These are phyloP conservation scores for Neopestalotiopsis clavispora DNA, from an alignment of 2,329 filamentous ascomycete species.

Conservation along the genomic window DNA sequence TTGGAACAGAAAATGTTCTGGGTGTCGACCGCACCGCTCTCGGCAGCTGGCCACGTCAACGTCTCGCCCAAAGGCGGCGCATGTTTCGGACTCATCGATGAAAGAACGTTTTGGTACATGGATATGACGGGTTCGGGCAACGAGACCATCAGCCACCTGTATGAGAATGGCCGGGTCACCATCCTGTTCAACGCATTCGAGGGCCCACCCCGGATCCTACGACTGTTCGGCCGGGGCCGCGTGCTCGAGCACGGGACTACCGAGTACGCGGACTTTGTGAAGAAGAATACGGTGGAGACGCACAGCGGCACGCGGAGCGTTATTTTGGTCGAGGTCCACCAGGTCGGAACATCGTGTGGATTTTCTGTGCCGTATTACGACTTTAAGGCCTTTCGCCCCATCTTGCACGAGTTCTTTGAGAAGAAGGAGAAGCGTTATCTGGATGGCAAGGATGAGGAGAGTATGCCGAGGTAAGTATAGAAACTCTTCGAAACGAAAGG, in stretches of 20 bases:
- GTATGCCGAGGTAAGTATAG: slow-evolving; percentile 35
- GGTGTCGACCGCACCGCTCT: slow-evolving; percentile 72
- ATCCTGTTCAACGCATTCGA: slow-evolving; percentile 68
- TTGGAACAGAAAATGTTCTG: slow-evolving; percentile 75
- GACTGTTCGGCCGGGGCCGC: slow-evolving; percentile 42
- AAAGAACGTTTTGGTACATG: slow-evolving; percentile 53
- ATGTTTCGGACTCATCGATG: slow-evolving; percentile 39
- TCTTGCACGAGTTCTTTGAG: slow-evolving; percentile 38
- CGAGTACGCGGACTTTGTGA: slow-evolving; percentile 39
- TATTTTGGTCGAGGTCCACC: slow-evolving; percentile 43
- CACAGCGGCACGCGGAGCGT: slow-evolving; percentile 40
- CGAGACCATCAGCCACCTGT: slow-evolving; percentile 77
- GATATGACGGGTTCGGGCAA: slow-evolving; percentile 77
- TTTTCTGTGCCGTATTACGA: slow-evolving; percentile 45
- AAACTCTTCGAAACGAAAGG: not conserved
- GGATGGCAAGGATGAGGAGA: slow-evolving; percentile 40
- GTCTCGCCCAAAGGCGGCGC: slow-evolving; percentile 76
- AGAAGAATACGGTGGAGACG: slow-evolving; percentile 33
- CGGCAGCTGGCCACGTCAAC: slow-evolving; percentile 71
- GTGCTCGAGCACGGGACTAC: slow-evolving; percentile 39
- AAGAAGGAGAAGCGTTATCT: slow-evolving; percentile 37
- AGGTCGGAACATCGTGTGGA: slow-evolving; percentile 45
- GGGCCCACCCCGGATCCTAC: slow-evolving; percentile 42
- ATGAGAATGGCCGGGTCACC: slow-evolving; percentile 78
- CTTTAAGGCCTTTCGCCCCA: slow-evolving; percentile 41